Conservation (phyloP, 768 basidiomycete species). For the Rhizopogon salebrosus region DNA sequence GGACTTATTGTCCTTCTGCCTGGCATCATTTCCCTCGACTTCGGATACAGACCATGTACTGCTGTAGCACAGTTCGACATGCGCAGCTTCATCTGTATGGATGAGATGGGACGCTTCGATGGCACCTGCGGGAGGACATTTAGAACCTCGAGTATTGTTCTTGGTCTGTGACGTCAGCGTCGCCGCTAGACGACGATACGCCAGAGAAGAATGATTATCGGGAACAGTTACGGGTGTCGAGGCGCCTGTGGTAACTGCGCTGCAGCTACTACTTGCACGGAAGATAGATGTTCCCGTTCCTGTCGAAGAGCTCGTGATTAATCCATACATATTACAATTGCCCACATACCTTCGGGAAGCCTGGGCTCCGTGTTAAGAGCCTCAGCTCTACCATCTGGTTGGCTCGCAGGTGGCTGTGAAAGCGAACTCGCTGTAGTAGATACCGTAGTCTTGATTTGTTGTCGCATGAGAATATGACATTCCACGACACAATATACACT, state of each 20-base stretch:
- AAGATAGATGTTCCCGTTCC: background rate
- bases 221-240: constrained; percentile 28
- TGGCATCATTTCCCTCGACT: constrained; percentile 30
- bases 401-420: constrained; percentile 23
- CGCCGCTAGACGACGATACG: constrained; percentile 72
- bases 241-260: constrained; percentile 19
- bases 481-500: constrained; percentile 75
- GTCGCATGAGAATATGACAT: constrained; percentile 67
- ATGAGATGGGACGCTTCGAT: constrained; percentile 47
- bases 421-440: constrained; percentile 53
- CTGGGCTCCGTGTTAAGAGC: background rate
- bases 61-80: constrained; percentile 16
- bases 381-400: constrained; percentile 1
- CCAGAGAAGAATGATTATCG: constrained; percentile 54
- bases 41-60: constrained; percentile 25
- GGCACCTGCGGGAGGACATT: constrained; percentile 69
- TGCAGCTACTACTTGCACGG: constrained; percentile 8
- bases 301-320: background rate
- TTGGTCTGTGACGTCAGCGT: constrained; percentile 84
- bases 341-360: constrained; percentile 1
- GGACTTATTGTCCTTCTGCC: constrained; percentile 18
- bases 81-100: constrained; percentile 13
- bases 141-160: constrained; percentile 62
- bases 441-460: constrained; percentile 72
- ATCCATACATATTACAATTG: too few relatives aligned